Evolutionary conservation across 2,329 filamentous ascomycete species (phyloP).

Genomic region (Fusarium irregulare): DNA sequence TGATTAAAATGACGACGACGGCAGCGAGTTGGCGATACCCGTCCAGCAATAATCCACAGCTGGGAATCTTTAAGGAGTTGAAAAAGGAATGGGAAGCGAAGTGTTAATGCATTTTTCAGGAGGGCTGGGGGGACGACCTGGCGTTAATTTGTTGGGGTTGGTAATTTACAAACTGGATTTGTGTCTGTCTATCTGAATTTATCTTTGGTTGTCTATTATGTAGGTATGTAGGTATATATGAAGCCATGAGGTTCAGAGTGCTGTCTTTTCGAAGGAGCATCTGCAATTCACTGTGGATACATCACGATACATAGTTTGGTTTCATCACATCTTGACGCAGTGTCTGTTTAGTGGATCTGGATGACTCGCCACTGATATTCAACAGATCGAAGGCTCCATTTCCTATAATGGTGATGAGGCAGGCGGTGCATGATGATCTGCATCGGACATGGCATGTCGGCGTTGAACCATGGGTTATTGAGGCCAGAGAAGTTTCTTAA

Average conservation of each 20-base stretch:
- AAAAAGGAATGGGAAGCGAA: constrained; percentile 28
- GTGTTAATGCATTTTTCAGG: constrained; percentile 21
- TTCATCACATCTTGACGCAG: not conserved
- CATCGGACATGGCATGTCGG: constrained; percentile 30
- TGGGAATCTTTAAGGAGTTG: constrained; percentile 41
- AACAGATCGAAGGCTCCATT: constrained; percentile 4
- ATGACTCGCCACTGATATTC: constrained; percentile 30
- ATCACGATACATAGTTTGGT: not conserved
- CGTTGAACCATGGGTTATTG: not conserved
- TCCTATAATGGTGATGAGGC: constrained; percentile 11
- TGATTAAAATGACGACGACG: constrained; percentile 16
- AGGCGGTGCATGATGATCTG: constrained; percentile 41
- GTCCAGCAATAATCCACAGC: constrained; percentile 32
- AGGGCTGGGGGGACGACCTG: constrained; percentile 20
- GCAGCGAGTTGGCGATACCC: constrained; percentile 41
- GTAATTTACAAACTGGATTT: constrained; percentile 16
- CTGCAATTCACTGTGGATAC: not conserved
- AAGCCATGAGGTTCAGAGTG: not conserved
- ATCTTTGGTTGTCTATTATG: not conserved
- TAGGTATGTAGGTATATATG: not conserved
- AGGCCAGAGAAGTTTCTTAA: not conserved
- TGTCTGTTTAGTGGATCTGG: constrained; percentile 33
- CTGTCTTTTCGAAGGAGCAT: not conserved
- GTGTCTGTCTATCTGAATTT: constrained; percentile 3
- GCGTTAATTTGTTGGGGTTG: constrained; percentile 25